Evolutionary conservation across 2,329 filamentous ascomycete species (phyloP), one percentile per base, ranked within the genome.

Genomic region (Cordyceps cateniannulata): DNA sequence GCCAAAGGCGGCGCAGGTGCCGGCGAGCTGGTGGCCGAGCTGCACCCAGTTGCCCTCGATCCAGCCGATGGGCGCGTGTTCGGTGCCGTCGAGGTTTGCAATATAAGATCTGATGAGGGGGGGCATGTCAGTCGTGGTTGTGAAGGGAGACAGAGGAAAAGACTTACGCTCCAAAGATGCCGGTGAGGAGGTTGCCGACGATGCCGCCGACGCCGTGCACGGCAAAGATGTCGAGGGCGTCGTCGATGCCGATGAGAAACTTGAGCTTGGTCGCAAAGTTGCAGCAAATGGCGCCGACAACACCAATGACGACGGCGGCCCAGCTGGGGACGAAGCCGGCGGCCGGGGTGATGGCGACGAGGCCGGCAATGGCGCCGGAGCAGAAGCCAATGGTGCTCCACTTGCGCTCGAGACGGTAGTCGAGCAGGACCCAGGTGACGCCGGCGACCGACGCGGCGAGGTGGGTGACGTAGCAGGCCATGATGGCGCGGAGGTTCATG

Each of bases 301-400:
- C 71, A 59, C 84, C 84, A 62, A 84, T 85, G 66, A 85, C 76
- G 61, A 86, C 76, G 8, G 83, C 77, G 1, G 78, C 79, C 78
- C 84, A 85, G 35, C 82, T 81, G 5, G 90, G 89, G 1, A 96
- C 86, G 76, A 86, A 93, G 69, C 91, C 90, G 16, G 92, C 89
- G 3, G 88, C 89, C 6, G 91, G 89, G 9, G 91, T 95, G 59
- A 95, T 95, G 66, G 91, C 90, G 40, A 96, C 92, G 24, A 96
- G 85, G 57, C 91, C 90, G 29, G 90, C 88, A 71, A 97, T 93
- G 66, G 86, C 87, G 63, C 93, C 93, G 44, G 91, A 95, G 80
- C 91, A 95, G 89, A 93, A 93, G 50, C 91, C 92, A 68, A 96
- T 89, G 76, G 93, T 91, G 65, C 89, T 93, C 90, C 91, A 97